Conservation (phyloP, 768 basidiomycete genomes). For the Trametes punicea region DNA sequence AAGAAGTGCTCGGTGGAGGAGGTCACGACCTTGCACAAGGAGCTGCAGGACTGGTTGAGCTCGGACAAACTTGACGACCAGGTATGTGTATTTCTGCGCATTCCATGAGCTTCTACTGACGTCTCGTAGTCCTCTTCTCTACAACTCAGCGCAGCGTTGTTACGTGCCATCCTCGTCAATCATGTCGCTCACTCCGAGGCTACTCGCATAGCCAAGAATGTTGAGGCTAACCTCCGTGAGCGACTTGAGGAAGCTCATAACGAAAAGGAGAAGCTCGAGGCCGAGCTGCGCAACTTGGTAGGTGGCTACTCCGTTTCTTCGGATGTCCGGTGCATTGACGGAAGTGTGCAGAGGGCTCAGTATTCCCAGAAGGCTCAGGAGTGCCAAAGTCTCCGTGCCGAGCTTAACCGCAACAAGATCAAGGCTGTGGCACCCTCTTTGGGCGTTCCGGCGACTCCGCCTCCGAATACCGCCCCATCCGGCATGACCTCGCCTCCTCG, state of each 20-base stretch:
- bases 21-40: conserved; percentile 71
- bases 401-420: conserved; percentile 57
- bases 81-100: conserved; percentile 39
- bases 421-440: conserved; percentile 36
- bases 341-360: conserved; percentile 46
- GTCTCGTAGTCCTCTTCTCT: conserved; percentile 57
- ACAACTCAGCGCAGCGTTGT: conserved; percentile 69
- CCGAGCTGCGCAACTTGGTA: conserved; percentile 69
- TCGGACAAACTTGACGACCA: conserved; percentile 60
- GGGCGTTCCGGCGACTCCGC: conserved; percentile 30
- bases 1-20: conserved; percentile 90
- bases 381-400: conserved; percentile 62
- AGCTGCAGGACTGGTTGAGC: conserved; percentile 73
- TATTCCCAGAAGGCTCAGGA: conserved; percentile 71
- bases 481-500: conserved; percentile 25
- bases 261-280: conserved; percentile 56
- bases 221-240: conserved; percentile 59
- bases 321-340: conserved; percentile 11
- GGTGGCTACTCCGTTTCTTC: conserved; percentile 6
- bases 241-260: conserved; percentile 65
- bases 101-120: conserved; percentile 4
- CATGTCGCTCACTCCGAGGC: conserved; percentile 78
- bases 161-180: conserved; percentile 81
- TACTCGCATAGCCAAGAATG: conserved; percentile 59
- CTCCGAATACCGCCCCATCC: conserved; percentile 20